These are phyloP conservation scores for Zygotorulaspora chibaensis DNA, from an alignment of 805 yeast species.

Conservation along the genomic window DNA sequence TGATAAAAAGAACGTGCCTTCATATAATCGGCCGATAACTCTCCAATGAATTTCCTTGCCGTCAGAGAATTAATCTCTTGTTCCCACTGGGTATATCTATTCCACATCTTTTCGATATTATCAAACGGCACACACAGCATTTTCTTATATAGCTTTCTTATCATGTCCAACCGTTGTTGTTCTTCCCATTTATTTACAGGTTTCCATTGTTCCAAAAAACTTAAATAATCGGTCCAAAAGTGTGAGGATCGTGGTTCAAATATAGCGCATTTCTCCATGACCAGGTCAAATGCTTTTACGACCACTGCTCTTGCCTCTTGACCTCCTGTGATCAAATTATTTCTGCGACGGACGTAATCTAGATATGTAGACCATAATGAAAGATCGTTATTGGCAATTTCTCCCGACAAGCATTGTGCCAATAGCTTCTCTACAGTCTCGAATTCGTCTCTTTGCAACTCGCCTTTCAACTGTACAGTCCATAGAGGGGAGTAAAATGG, in stretches of 20 bases:
- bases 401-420: conserved; percentile 52
- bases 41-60: conserved; percentile 81
- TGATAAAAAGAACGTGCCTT: conserved; percentile 71
- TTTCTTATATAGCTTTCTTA: conserved; percentile 66
- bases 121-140: conserved; percentile 72
- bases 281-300: conserved; percentile 78
- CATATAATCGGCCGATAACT: conserved; percentile 81
- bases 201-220: conserved; percentile 70
- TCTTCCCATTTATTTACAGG: conserved; percentile 81
- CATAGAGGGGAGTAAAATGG: conserved; percentile 70
- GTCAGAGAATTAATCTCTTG: conserved; percentile 67
- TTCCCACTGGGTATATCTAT: conserved; percentile 77
- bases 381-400: conserved; percentile 46
- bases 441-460: conserved; percentile 60
- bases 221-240: conserved; percentile 81
- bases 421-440: conserved; percentile 63
- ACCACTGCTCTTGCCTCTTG: conserved; percentile 72
- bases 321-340: conserved; percentile 72
- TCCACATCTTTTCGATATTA: conserved; percentile 76
- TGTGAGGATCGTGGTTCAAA: conserved; percentile 62
- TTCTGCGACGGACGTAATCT: conserved; percentile 64
- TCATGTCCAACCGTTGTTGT: conserved; percentile 71
- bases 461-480: conserved; percentile 65
- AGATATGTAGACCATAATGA: conserved; percentile 75
- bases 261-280: conserved; percentile 69